These are phyloP conservation scores for Prunus yedoensis DNA, from an alignment of 331 rosid genomes.

Conservation along the genomic window DNA sequence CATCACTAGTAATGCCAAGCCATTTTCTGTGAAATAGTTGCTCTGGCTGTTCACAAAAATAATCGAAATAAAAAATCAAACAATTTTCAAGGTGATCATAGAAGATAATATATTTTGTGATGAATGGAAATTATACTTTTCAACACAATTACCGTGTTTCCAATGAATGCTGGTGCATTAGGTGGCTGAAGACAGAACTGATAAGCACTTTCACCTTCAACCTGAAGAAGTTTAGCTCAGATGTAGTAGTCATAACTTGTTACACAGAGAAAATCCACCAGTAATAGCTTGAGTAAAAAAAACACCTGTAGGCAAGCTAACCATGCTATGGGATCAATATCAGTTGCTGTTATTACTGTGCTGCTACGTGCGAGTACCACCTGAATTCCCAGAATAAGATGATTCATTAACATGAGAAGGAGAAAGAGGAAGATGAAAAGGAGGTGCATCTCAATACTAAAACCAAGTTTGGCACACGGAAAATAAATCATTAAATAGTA, in stretches of 20 bases:
- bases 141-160: slow-evolving; percentile 72
- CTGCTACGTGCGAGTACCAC: slow-evolving; percentile 95
- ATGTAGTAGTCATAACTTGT: slow-evolving; percentile 5
- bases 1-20: slow-evolving; percentile 77
- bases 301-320: slow-evolving; percentile 76
- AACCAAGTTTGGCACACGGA: slow-evolving; percentile 9
- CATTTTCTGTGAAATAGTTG: slow-evolving; percentile 92
- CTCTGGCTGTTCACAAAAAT: slow-evolving; percentile 86
- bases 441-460: background rate
- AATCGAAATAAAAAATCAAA: slow-evolving; percentile 48
- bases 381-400: slow-evolving; percentile 43
- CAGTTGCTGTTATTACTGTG: slow-evolving; percentile 67
- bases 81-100: slow-evolving; percentile 18
- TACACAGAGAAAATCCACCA: slow-evolving; percentile 9
- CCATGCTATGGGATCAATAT: slow-evolving; percentile 76
- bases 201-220: slow-evolving; percentile 72
- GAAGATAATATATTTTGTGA: background rate
- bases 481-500: slow-evolving; percentile 2
- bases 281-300: slow-evolving; percentile 10
- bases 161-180: slow-evolving; percentile 81
- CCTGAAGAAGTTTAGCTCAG: slow-evolving; percentile 45
- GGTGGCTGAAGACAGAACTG: slow-evolving; percentile 93
- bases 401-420: slow-evolving; percentile 15
- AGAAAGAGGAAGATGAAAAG: slow-evolving; percentile 4
- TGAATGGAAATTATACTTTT: background rate